These are phyloP conservation scores for Arthrobotrys sinensis DNA, from an alignment of 2,329 filamentous ascomycete species.

Conservation along the genomic window DNA sequence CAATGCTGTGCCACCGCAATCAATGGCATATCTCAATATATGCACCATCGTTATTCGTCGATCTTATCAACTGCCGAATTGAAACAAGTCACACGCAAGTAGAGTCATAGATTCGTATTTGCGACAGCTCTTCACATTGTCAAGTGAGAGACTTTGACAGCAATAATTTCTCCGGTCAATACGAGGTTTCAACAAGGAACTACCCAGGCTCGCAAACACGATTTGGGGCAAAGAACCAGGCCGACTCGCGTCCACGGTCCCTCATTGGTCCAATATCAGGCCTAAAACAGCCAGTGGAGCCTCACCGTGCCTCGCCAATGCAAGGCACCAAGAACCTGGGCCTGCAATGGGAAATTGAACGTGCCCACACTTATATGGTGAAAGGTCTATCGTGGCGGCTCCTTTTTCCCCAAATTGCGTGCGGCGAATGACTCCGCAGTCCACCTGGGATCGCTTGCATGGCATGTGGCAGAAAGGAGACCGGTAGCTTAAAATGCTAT, in stretches of 20 bases:
- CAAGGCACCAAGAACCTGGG: slow-evolving; percentile 40
- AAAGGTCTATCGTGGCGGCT: slow-evolving; percentile 44
- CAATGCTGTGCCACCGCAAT: background rate
- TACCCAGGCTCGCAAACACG: slow-evolving; percentile 9
- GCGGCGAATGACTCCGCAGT: slow-evolving; percentile 24
- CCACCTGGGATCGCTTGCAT: slow-evolving; percentile 29
- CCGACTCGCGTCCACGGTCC: slow-evolving; percentile 1
- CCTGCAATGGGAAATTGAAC: slow-evolving; percentile 13
- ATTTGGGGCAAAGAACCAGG: slow-evolving; percentile 26
- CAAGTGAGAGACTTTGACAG: slow-evolving; percentile 3
- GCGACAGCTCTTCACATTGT: background rate
- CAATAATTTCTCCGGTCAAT: slow-evolving; percentile 22
- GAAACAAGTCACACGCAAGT: background rate
- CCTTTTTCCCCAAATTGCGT: slow-evolving; percentile 54
- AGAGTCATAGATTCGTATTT: slow-evolving; percentile 31
- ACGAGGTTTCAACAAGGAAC: slow-evolving; percentile 53
- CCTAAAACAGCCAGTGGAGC: slow-evolving; percentile 40
- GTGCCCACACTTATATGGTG: slow-evolving; percentile 30
- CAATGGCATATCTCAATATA: background rate
- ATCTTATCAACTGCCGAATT: slow-evolving; percentile 35
- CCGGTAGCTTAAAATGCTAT: background rate
- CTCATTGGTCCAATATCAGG: slow-evolving; percentile 32
- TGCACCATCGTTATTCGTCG: background rate
- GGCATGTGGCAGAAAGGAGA: slow-evolving; percentile 11
- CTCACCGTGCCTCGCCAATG: slow-evolving; percentile 39